Base-by-base conservation (phyloP, 345 rosid genomes). In the Mangifera indica region DNA sequence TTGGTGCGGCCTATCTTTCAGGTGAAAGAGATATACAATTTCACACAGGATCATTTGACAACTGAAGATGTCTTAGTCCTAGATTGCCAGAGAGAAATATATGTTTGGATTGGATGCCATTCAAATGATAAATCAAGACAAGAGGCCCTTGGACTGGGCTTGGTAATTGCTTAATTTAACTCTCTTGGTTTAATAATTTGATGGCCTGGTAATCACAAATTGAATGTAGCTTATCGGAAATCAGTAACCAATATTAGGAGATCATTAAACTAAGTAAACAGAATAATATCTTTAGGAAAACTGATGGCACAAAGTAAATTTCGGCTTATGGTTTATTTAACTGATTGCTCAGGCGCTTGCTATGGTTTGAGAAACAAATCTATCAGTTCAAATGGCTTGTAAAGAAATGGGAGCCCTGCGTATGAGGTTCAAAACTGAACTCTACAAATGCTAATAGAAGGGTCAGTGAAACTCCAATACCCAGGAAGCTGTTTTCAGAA, bases 11-110 rank as follows among this genome's bases (percentile, higher is more conserved):
- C 52, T 15, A 54, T 10, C 37, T 74, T 77, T 74, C 86, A 90
- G 98, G 89, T 85, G 67, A 89, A 86, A 66, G 98, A 90, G 75
- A 80, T 92, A 80, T 86, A 85, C 84, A 92, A 82, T 79, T 92
- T 87, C 76, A 81, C 87, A n/a, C 98, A 90, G 83, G 96, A 89
- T 76, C 94, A 93, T 82, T 82, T 93, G 70, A 87, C 91, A 26
- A 90, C 98, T 18, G 98, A 93, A 81, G 98, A 90, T 80, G 85
- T 93, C 55, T 66, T 90, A 40, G 66, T 89, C 29, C 84, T 93
- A 42, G 81, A 89, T 77, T 87, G 91, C 84, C 85, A 82, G 18
- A 76, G 59, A 42, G 98, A 93, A 82, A 59, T 93, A 67, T 80
- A 81, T 80, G 84, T 88, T 22, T 89, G 97, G 97, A 73, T 86